Evolutionary conservation across 2,329 filamentous ascomycete genomes (phyloP).

Genomic region (Onygenales sp.): DNA sequence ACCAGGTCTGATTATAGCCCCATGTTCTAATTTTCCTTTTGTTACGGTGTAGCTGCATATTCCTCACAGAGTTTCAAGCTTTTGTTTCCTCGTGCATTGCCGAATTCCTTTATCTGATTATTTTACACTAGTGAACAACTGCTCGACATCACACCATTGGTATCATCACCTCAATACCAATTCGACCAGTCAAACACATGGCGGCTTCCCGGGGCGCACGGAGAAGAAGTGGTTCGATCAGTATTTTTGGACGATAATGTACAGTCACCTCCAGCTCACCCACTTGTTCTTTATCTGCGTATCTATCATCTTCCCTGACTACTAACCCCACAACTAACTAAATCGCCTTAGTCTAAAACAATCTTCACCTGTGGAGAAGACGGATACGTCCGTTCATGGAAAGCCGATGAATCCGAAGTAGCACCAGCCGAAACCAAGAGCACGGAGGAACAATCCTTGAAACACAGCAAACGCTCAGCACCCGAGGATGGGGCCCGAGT

Average conservation of each 20-base stretch:
- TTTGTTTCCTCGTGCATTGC: neutral
- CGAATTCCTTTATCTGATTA: neutral
- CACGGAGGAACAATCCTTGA: conserved; percentile 8
- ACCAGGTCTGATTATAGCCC: conserved; percentile 32
- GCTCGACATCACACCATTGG: conserved; percentile 35
- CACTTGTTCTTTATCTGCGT: neutral
- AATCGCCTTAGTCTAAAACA: conserved; percentile 21
- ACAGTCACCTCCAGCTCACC: conserved; percentile 7
- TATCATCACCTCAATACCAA: conserved; percentile 25
- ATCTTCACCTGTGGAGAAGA: conserved; percentile 39
- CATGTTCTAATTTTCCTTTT: neutral
- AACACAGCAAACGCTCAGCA: neutral
- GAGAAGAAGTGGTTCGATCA: conserved; percentile 39
- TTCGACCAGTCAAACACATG: conserved; percentile 32
- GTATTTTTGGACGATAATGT: conserved; percentile 37
- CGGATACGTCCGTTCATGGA: conserved; percentile 33
- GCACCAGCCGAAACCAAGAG: conserved; percentile 2
- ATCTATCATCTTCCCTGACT: neutral
- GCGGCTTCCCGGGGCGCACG: conserved; percentile 38
- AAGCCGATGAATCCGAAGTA: conserved; percentile 11
- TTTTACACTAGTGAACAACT: conserved; percentile 23
- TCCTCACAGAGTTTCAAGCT: neutral
- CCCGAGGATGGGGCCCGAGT: conserved; percentile 3
- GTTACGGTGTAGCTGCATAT: neutral
- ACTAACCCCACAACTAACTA: neutral